Conservation (phyloP, 805 yeast genomes). For the Candida chilensis region DNA sequence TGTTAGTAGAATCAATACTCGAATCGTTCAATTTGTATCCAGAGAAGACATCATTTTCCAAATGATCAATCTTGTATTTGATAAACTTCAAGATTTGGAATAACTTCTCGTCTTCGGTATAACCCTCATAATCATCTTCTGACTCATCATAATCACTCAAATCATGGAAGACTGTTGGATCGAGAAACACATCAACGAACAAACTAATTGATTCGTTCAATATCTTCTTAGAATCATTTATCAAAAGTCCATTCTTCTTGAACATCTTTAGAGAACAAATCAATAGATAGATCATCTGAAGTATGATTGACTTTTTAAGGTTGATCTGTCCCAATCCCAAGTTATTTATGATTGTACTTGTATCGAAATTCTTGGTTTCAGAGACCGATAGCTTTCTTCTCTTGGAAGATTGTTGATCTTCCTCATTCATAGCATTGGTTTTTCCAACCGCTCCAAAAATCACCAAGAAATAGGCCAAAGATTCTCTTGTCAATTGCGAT, state of each 20-base stretch:
- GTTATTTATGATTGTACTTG: constrained; percentile 1
- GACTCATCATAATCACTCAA: no score
- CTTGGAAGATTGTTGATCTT: constrained; percentile 9
- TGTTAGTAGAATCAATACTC: no score
- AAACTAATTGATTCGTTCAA: neutral
- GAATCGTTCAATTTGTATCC: no score
- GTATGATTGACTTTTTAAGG: constrained; percentile 27
- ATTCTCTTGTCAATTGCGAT: constrained; percentile 25
- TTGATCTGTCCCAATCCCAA: constrained; percentile 33
- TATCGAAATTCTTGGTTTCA: no score
- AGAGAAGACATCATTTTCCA: neutral
- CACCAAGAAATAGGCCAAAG: constrained; percentile 23
- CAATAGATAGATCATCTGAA: constrained; percentile 31
- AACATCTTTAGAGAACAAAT: constrained; percentile 26
- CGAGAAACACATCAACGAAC: neutral
- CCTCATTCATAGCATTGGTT: no score
- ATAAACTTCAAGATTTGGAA: constrained; percentile 29
- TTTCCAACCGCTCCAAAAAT: no score
- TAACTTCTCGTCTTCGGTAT: constrained; percentile 37
- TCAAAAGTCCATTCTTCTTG: constrained; percentile 12
- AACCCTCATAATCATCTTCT: constrained; percentile 25
- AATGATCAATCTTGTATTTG: constrained; percentile 24
- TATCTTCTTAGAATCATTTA: constrained; percentile 5
- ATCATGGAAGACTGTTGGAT: no score
- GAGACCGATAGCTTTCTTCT: constrained; percentile 3